Evolutionary conservation across 179 eudicot genomes (phyloP), one percentile per base, ranked within the genome.

Genomic region (Silene coronaria): DNA sequence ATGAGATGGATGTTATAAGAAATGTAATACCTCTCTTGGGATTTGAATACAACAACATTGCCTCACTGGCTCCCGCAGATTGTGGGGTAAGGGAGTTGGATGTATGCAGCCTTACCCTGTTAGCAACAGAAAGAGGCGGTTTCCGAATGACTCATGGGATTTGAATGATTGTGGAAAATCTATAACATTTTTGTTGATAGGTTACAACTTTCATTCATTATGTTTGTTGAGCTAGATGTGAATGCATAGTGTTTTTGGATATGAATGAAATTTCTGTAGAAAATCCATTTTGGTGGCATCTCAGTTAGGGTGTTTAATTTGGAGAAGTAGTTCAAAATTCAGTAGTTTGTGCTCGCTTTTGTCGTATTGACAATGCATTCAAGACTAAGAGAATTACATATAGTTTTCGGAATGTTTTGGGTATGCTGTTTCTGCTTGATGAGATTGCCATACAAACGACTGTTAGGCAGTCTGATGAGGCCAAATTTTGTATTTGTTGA

Each of bases 171-270:
- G 38, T 34, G 38, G 38, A 34, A 34, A 5, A 0, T 6, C 38
- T 6, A 0, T 5, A 5, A 34, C 38, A 34, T 34, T 34, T 32
- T 32, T 32, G 36, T 3, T 32, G 36, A 69, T 57, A 26, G 24
- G 5, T 53, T 66, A 27, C 30, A 22, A 67, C 69, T 30, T 67
- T 22, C 55, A 24, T 26, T 62, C 48, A 30, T 51, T 71, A 12
- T 66, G 70, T 68, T 66, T 79, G 28, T 2, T 59, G 76, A 72
- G 76, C 62, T 51, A 32, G 42, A 34, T 70, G 77, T 74, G 23
- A 4, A 67, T 67, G 70, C 26, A 53, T 38, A n/a, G 19, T 53
- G 66, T 1, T 38, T 71, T 67, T 80, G 71, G 65, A 13, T 73
- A 16, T 13, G 21, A 0, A 14, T n/a, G 32, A 13, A 0, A 0